These are phyloP conservation scores for Lumnitzera littorea DNA, from an alignment of 345 rosid species.

Conservation along the genomic window DNA sequence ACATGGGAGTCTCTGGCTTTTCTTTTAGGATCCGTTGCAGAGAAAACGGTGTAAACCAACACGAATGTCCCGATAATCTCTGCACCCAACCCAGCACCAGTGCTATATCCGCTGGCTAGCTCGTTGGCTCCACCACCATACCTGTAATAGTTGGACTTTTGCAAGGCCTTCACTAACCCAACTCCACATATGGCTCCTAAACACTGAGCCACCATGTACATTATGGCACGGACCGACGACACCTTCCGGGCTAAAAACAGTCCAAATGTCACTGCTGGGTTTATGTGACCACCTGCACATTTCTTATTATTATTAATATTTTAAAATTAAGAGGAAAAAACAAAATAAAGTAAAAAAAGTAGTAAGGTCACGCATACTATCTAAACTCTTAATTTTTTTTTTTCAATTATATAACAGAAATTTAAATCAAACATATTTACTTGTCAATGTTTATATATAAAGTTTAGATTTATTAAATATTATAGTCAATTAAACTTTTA, in stretches of 20 bases:
- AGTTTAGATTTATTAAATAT: too few relatives aligned
- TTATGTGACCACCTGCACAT: slow-evolving; percentile 64
- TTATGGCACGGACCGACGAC: slow-evolving; percentile 53
- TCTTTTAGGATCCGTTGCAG: slow-evolving; percentile 84
- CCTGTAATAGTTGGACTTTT: slow-evolving; percentile 33
- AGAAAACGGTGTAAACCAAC: slow-evolving; percentile 83
- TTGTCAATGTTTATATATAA: too few relatives aligned
- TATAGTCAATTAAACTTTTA: too few relatives aligned
- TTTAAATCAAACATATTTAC: too few relatives aligned
- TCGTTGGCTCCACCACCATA: slow-evolving; percentile 73
- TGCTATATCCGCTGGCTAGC: slow-evolving; percentile 42
- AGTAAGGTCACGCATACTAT: too few relatives aligned
- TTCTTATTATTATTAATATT: too few relatives aligned
- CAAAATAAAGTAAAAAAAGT: too few relatives aligned
- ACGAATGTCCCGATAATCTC: slow-evolving; percentile 89
- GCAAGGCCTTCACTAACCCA: slow-evolving; percentile 68
- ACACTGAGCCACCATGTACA: slow-evolving; percentile 71
- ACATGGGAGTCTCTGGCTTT: slow-evolving; percentile 86
- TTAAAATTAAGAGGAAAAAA: too few relatives aligned
- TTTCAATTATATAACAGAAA: too few relatives aligned
- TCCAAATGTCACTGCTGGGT: slow-evolving; percentile 87
- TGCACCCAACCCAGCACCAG: slow-evolving; percentile 55
- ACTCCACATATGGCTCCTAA: slow-evolving; percentile 80
- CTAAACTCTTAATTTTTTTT: too few relatives aligned
- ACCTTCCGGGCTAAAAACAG: slow-evolving; percentile 72